These are phyloP conservation scores for Eutrema japonicum DNA, from an alignment of 345 rosid genomes.

Conservation along the genomic window DNA sequence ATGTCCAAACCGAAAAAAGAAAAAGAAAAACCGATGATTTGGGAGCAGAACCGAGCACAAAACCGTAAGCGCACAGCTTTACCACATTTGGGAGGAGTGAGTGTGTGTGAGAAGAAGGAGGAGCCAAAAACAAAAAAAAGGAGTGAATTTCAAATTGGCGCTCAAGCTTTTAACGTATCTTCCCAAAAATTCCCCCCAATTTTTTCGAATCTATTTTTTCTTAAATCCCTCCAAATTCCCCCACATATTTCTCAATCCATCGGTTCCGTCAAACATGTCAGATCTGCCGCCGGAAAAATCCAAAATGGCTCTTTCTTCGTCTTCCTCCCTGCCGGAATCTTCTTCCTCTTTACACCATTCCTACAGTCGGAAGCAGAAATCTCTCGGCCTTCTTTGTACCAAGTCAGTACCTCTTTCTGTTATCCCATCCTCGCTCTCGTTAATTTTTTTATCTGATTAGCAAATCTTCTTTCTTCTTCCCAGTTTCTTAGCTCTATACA, in stretches of 20 bases:
- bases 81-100: slow-evolving; percentile 14
- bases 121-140: slow-evolving; percentile 32
- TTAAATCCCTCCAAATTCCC: slow-evolving; percentile 26
- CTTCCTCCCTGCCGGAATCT: slow-evolving; percentile 51
- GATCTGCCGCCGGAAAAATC: slow-evolving; percentile 36
- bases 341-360: slow-evolving; percentile 56
- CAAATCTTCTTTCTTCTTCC: not conserved
- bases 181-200: slow-evolving; percentile 15
- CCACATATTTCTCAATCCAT: slow-evolving; percentile 7
- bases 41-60: not conserved
- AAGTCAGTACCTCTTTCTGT: slow-evolving; percentile 48
- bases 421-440: not conserved
- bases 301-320: slow-evolving; percentile 33
- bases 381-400: slow-evolving; percentile 88
- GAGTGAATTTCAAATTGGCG: slow-evolving; percentile 41
- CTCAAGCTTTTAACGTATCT: slow-evolving; percentile 36
- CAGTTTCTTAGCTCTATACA: slow-evolving; percentile 80
- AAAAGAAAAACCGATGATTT: slow-evolving; percentile 1
- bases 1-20: slow-evolving; percentile 10
- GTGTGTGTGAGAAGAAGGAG: not conserved
- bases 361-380: slow-evolving; percentile 86
- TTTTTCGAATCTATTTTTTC: slow-evolving; percentile 18
- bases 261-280: slow-evolving; percentile 31
- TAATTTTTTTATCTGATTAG: not conserved
- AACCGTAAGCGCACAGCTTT: slow-evolving; percentile 36